Conservation (phyloP, 768 basidiomycete species). For the Boletus subparvulus region DNA sequence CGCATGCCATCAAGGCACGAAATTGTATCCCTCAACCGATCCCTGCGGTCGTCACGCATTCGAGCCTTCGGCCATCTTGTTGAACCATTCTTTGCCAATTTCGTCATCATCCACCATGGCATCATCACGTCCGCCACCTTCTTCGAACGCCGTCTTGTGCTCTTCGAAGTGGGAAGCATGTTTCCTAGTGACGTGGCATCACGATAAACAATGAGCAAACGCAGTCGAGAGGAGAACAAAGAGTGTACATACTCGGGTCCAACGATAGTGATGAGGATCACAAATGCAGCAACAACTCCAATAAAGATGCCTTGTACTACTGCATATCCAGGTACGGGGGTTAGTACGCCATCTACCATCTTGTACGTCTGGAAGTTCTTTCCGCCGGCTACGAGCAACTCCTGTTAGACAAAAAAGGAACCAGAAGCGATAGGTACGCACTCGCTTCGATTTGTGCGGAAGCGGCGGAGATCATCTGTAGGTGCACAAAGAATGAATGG, state of each 20-base stretch:
- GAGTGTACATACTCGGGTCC: constrained; percentile 68
- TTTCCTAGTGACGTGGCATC: constrained; percentile 42
- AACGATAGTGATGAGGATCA: constrained; percentile 71
- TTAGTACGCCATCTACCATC: constrained; percentile 38
- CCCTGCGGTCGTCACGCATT: constrained; percentile 2
- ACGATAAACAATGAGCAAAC: background rate
- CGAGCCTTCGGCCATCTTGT: constrained; percentile 2
- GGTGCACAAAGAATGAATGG: background rate
- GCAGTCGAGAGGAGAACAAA: background rate
- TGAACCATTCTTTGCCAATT: constrained; percentile 3
- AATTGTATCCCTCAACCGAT: background rate
- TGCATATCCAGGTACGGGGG: constrained; percentile 62
- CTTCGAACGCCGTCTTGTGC: constrained; percentile 74
- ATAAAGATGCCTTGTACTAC: constrained; percentile 86
- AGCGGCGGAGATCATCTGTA: constrained; percentile 64
- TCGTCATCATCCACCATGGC: constrained; percentile 33
- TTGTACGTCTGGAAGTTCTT: constrained; percentile 53
- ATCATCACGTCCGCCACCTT: constrained; percentile 59
- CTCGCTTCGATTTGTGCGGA: constrained; percentile 80
- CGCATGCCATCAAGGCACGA: constrained; percentile 1
- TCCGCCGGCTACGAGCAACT: constrained; percentile 51
- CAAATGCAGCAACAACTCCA: constrained; percentile 75
- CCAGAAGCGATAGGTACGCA: constrained; percentile 27
- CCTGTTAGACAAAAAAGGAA: background rate
- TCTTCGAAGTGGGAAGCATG: constrained; percentile 85